A percentile compares a stretch with the other conserved stretches of the same genome.
These are phyloP conservation scores for Auricularia cornea DNA, from an alignment of 768 basidiomycete genomes.

Conservation along the genomic window DNA sequence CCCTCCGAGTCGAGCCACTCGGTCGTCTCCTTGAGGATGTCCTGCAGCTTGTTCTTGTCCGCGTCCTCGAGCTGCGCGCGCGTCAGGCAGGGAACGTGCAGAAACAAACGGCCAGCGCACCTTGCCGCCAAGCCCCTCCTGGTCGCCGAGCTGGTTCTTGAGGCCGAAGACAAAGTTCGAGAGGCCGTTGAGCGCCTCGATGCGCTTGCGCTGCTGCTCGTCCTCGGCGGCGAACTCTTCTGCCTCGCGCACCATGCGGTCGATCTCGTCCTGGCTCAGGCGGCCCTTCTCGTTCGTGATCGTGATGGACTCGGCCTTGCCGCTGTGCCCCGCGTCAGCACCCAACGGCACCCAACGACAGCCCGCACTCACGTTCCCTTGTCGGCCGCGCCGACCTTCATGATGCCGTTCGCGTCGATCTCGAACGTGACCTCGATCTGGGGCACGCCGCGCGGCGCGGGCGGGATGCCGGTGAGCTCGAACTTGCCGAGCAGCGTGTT, in stretches of 20 bases:
- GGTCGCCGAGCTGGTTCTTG: constrained; percentile 79
- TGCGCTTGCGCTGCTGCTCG: constrained; percentile 67
- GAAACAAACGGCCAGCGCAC: constrained; percentile 6
- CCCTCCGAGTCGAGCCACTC: constrained; percentile 91
- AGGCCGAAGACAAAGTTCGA: constrained; percentile 80
- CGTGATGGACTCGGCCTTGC: constrained; percentile 82
- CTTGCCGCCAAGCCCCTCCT: constrained; percentile 88
- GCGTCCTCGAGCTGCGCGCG: constrained; percentile 43
- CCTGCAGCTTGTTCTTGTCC: constrained; percentile 77
- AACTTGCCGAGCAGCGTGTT: constrained; percentile 98
- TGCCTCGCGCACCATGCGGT: constrained; percentile 91
- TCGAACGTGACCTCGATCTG: constrained; percentile 97
- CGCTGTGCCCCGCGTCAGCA: constrained; percentile 31
- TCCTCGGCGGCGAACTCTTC: constrained; percentile 85
- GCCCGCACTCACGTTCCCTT: constrained; percentile 81
- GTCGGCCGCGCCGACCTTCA: constrained; percentile 87
- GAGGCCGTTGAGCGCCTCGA: constrained; percentile 76
- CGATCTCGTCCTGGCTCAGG: constrained; percentile 81
- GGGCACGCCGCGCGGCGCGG: constrained; percentile 92
- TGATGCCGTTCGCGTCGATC: constrained; percentile 91
- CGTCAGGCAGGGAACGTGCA: background rate
- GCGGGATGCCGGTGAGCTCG: constrained; percentile 86
- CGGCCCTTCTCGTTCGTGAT: constrained; percentile 97
- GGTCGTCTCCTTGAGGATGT: constrained; percentile 75
- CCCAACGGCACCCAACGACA: background rate